These are phyloP conservation scores for Candida quercuum DNA, from an alignment of 805 yeast genomes.

Conservation along the genomic window DNA sequence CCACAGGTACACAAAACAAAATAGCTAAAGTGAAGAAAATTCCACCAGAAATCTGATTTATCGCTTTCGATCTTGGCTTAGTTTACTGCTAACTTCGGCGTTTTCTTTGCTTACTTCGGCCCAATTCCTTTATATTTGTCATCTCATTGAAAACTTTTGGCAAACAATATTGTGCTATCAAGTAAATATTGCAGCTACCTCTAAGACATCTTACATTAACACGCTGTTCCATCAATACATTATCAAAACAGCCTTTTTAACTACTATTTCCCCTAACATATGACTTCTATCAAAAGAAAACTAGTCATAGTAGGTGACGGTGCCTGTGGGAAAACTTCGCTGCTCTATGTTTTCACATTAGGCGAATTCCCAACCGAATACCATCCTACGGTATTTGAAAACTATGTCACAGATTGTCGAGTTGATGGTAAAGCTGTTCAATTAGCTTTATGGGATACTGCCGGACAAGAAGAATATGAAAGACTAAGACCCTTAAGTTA, in stretches of 20 bases:
- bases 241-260: too few relatives aligned
- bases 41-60: too few relatives aligned
- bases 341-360: slow-evolving; percentile 83
- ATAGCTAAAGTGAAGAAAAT: too few relatives aligned
- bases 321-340: slow-evolving; percentile 90
- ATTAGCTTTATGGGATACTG: slow-evolving; percentile 90
- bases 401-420: slow-evolving; percentile 89
- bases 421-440: slow-evolving; percentile 92
- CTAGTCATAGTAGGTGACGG: slow-evolving; percentile 93
- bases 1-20: too few relatives aligned
- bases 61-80: too few relatives aligned
- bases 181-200: too few relatives aligned
- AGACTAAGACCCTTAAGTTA: slow-evolving; percentile 84
- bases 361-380: slow-evolving; percentile 92
- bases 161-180: too few relatives aligned
- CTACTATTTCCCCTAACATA: background rate
- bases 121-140: too few relatives aligned
- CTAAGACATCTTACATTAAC: too few relatives aligned
- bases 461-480: slow-evolving; percentile 95
- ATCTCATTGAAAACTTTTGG: too few relatives aligned
- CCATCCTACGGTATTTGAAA: slow-evolving; percentile 93
- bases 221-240: background rate
- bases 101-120: too few relatives aligned
- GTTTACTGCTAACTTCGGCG: too few relatives aligned
- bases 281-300: slow-evolving; percentile 49